Base-by-base conservation (phyloP, 176 grass and related monocot species). In the Zizania latifolia region DNA sequence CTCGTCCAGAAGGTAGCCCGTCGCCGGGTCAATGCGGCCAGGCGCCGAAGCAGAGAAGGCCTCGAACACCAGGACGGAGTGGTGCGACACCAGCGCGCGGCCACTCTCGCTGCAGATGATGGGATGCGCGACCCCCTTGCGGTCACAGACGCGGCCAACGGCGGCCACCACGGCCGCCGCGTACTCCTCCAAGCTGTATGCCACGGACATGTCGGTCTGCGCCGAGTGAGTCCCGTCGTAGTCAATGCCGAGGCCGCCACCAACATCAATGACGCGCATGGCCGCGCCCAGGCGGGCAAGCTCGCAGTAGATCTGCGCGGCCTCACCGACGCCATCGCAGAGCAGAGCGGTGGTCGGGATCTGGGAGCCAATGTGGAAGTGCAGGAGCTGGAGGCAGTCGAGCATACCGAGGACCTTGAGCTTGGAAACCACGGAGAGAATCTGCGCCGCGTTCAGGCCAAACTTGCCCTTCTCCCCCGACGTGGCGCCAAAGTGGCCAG, bases 351-450 rank as follows among this genome's bases (percentile, higher is more conserved):
- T 97, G 68, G 85, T 82, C 3, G 93, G 93, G 86, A 97, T 97
- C 90, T 97, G 93, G 26, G 93, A 97, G 28, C 93, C 93, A 62
- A 93, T 93, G 82, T 97, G 93, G 85, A 97, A 97, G 81, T 97
- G 93, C 39, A 97, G 83, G 36, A 97, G 85, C 85, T 97, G 93
- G 72, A 97, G 93, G 76, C 93, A 97, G 63, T 97, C 90, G 14
- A 97, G 83, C 93, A 97, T 97, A 2, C 83, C 86, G 0, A 90
- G 40, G 38, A 67, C 74, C 75, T 81, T 79, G 62, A 97, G 85
- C 76, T 93, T 97, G 53, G 81, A 9, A 3, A 89, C 85, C 4
- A 93, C 90, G 33, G 93, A 89, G 29, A 97, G 78, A 17, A 93
- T 91, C 75, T 97, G 85, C 15, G 80, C 58, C 0, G 93, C 92